A percentile compares a stretch with the other conserved stretches of the same genome.
These are phyloP conservation scores for Plectosphaerella cucumerina DNA, from an alignment of 2,329 filamentous ascomycete genomes.

Conservation along the genomic window DNA sequence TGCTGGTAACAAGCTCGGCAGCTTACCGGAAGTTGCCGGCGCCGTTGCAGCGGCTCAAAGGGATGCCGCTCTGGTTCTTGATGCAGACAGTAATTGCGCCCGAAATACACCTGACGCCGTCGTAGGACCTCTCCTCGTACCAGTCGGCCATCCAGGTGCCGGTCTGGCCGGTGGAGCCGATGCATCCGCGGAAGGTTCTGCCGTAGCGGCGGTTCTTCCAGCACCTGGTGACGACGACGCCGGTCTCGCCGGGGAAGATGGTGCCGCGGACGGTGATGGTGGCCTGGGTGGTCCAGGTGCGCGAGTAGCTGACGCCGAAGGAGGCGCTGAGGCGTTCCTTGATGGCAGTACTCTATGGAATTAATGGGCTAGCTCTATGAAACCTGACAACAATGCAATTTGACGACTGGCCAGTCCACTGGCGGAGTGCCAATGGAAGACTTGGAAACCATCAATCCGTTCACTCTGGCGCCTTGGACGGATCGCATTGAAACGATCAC, in stretches of 20 bases:
- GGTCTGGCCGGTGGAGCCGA: conserved; percentile 4
- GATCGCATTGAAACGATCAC: conserved; percentile 6
- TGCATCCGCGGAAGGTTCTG: conserved; percentile 8
- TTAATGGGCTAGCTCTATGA: too few relatives aligned
- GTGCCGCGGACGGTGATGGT: conserved; percentile 7
- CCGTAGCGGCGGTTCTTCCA: conserved; percentile 10
- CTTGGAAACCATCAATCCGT: conserved; percentile 9
- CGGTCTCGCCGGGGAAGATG: conserved; percentile 6
- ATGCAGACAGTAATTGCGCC: conserved; percentile 7
- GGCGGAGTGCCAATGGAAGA: conserved; percentile 14
- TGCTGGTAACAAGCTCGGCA: too few relatives aligned
- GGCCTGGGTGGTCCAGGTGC: conserved; percentile 7
- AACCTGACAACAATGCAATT: too few relatives aligned
- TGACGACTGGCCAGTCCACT: conserved; percentile 1
- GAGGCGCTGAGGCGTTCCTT: conserved; percentile 3
- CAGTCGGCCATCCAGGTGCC: conserved; percentile 9
- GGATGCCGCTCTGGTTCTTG: conserved; percentile 5
- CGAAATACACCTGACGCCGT: conserved; percentile 5
- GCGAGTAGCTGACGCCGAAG: conserved; percentile 2
- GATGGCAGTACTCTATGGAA: too few relatives aligned
- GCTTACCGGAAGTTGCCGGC: conserved; percentile 1
- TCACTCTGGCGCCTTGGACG: conserved; percentile 8
- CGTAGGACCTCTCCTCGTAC: conserved; percentile 8
- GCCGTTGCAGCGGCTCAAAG: not conserved
- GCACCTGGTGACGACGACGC: conserved; percentile 6